Conservation (phyloP, 441 rosid species). For the Erodium trifolium region DNA sequence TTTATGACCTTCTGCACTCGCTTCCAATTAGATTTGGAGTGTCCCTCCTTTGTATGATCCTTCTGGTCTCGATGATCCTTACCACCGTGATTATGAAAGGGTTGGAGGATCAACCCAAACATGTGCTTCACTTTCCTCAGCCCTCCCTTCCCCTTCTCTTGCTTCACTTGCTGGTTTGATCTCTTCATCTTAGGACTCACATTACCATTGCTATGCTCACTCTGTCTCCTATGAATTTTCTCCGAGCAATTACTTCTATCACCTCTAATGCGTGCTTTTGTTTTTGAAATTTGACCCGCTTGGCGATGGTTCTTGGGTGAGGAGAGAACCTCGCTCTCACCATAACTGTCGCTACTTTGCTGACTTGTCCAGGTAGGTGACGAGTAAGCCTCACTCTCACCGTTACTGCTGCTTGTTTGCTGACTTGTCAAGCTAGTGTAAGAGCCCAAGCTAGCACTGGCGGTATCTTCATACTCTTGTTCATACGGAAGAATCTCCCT, state of each 20-base stretch:
- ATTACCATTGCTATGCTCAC: neutral
- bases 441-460: neutral
- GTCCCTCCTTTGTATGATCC: neutral
- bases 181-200: neutral
- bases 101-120: neutral
- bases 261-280: neutral
- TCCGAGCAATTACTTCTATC: neutral
- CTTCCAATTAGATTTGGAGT: neutral
- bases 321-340: neutral
- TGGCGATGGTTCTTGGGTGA: neutral
- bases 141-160: neutral
- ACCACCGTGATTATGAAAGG: neutral
- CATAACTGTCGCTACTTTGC: neutral
- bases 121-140: neutral
- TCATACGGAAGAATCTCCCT: neutral
- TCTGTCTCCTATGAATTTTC: neutral
- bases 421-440: neutral
- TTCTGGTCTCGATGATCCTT: too few relatives aligned
- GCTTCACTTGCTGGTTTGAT: neutral
- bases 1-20: neutral
- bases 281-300: neutral
- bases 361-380: neutral
- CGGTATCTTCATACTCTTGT: neutral
- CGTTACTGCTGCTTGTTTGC: neutral
- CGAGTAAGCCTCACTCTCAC: neutral